These are phyloP conservation scores for Coniella lustricola DNA, from an alignment of 2,329 filamentous ascomycete species.

Conservation along the genomic window DNA sequence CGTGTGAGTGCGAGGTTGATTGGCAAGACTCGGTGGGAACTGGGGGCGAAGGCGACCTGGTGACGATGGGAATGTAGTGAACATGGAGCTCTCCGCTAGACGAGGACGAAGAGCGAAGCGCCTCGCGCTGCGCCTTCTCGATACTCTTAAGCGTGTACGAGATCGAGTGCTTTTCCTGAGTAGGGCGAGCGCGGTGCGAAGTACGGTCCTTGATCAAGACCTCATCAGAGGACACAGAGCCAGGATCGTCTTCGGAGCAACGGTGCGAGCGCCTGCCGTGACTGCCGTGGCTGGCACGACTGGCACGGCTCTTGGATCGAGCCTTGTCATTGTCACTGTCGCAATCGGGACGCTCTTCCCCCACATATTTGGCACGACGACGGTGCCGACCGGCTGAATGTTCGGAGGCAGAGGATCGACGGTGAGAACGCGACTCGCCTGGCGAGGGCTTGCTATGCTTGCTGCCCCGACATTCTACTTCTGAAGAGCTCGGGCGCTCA, in stretches of 20 bases:
- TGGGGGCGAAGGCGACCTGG: slow-evolving; percentile 6
- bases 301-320: background rate
- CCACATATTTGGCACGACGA: slow-evolving; percentile 1
- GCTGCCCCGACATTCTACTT: background rate
- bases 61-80: slow-evolving; percentile 11
- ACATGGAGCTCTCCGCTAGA: slow-evolving; percentile 11
- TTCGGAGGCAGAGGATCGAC: background rate
- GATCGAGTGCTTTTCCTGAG: background rate
- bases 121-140: slow-evolving; percentile 8
- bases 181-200: background rate
- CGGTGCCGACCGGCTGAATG: slow-evolving; percentile 6
- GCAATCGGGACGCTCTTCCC: background rate
- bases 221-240: slow-evolving; percentile 10
- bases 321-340: background rate
- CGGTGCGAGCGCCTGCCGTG: slow-evolving; percentile 1
- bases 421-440: background rate
- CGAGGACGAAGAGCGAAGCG: slow-evolving; percentile 5
- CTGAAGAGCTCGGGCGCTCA: background rate
- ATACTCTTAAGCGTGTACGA: slow-evolving; percentile 4
- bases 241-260: background rate
- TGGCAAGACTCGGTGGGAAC: background rate
- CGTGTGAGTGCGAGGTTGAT: too few species aligned
- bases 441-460: background rate
- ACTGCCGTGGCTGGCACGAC: background rate
- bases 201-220: background rate